Evolutionary conservation across 345 rosid genomes (phyloP), one percentile per base, ranked within the genome.

Genomic region (Gossypium thurberi): DNA sequence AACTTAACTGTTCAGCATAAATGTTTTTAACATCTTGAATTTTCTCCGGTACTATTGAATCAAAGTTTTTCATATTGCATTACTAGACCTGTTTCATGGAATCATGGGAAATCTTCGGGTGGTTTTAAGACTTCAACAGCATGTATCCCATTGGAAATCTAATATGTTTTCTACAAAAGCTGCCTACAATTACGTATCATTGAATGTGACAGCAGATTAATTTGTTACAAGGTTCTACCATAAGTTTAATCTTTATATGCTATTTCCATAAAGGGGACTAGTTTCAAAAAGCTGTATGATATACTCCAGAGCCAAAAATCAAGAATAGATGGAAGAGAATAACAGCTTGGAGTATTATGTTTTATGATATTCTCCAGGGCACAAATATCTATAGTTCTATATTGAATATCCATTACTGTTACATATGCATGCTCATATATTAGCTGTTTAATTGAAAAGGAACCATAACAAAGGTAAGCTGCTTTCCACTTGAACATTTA

Each of bases 121-220:
- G 7, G 70, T 66, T 65, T 66, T 66, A 68, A 25, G 71, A 56
- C 51, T 47, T 48, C 43, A 47, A 8, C 21, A 15, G 43, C 71
- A 40, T 28, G 8, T 21, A 28, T 68, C 10, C 10, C 25, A 68
- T 28, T 28, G 59, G 4, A 50, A 50, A 68, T 17, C 17, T 25
- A 56, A 5, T 68, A 68, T 67, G 1, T 10, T 2, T 68, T 50
- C 58, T 50, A 28, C 20, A 10, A 26, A 3, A 51, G 44, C 15
- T 4, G 46, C 59, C 58, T 17, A 68, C 17, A 50, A 10, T 68
- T 15, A 17, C 46, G 46, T 68, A 25, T 68, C 59, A 65, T 46
- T 46, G 55, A 43, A 23, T 7, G 8, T 26, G 58, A 14, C 18
- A 1, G 42, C 11, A n/a, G 33, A 67, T 25, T 66, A 47, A 66